These are phyloP conservation scores for Aspergillus carbonarius DNA, from an alignment of 2,329 filamentous ascomycete genomes.

Conservation along the genomic window DNA sequence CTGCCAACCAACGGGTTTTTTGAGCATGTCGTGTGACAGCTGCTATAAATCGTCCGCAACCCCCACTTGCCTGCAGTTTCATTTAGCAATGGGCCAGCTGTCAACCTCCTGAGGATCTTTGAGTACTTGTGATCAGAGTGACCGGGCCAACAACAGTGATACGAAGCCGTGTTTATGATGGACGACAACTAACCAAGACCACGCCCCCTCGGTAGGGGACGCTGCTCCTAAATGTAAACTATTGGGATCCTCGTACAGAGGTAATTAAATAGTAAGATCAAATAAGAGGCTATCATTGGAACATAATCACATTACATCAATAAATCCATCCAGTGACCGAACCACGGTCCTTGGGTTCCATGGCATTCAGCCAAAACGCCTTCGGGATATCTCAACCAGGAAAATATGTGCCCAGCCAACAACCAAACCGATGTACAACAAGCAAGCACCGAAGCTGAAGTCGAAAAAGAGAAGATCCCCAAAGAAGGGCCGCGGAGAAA, in stretches of 20 bases:
- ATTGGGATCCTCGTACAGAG: neutral
- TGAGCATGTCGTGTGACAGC: no score
- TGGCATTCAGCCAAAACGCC: neutral
- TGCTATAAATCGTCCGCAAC: no score
- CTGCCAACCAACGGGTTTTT: no score
- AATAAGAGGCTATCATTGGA: neutral
- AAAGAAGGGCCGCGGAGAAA: neutral
- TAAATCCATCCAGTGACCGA: neutral
- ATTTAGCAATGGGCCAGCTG: no score
- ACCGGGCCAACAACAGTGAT: no score
- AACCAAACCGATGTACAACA: neutral
- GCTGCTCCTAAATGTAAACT: neutral
- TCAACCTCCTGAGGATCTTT: no score
- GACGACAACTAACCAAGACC: no score
- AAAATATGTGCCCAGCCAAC: slow-evolving; percentile 3
- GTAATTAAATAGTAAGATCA: neutral
- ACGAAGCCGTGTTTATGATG: no score
- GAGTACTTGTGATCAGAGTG: no score
- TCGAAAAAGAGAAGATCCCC: neutral
- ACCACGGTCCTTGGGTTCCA: neutral
- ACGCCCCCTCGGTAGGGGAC: no score
- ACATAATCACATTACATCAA: neutral
- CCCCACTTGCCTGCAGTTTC: no score
- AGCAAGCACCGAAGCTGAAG: neutral
- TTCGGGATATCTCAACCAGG: slow-evolving; percentile 8